Conservation (phyloP, 805 yeast species). For the Yarrowia sp. region DNA sequence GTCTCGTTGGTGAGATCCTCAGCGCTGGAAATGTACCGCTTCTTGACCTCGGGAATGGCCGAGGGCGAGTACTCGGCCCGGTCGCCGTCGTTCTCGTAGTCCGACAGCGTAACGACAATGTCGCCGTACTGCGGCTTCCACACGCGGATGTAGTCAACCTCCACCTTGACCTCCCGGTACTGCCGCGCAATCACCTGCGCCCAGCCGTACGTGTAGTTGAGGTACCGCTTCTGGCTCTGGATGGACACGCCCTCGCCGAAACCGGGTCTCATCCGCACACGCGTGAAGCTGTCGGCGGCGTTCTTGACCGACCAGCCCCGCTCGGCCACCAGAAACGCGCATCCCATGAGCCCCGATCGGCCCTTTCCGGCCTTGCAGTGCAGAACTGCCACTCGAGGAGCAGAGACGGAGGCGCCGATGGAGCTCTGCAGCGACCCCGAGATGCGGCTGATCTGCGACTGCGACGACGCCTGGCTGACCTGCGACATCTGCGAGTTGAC, state of each 20-base stretch:
- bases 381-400: slow-evolving; percentile 57
- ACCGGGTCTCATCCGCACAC: slow-evolving; percentile 61
- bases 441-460: slow-evolving; percentile 27
- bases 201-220: slow-evolving; percentile 61
- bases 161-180: slow-evolving; percentile 42
- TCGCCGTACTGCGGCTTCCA: slow-evolving; percentile 32
- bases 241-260: slow-evolving; percentile 76
- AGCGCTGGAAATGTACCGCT: slow-evolving; percentile 15
- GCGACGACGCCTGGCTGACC: slow-evolving; percentile 22
- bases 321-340: slow-evolving; percentile 70
- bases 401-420: neutral
- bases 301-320: slow-evolving; percentile 52
- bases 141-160: slow-evolving; percentile 39
- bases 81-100: slow-evolving; percentile 32
- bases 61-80: slow-evolving; percentile 25
- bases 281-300: slow-evolving; percentile 63
- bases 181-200: slow-evolving; percentile 41
- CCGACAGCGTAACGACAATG: slow-evolving; percentile 3
- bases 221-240: slow-evolving; percentile 68
- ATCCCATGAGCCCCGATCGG: slow-evolving; percentile 77
- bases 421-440: slow-evolving; percentile 19
- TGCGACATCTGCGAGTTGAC: slow-evolving; percentile 25
- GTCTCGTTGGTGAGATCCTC: slow-evolving; percentile 12
- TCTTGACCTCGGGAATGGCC: slow-evolving; percentile 22
- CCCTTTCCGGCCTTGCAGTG: slow-evolving; percentile 96